phyloP scores from a whole-genome alignment of 305 asterid species.

The Fraxinus platypoda region DNA sequence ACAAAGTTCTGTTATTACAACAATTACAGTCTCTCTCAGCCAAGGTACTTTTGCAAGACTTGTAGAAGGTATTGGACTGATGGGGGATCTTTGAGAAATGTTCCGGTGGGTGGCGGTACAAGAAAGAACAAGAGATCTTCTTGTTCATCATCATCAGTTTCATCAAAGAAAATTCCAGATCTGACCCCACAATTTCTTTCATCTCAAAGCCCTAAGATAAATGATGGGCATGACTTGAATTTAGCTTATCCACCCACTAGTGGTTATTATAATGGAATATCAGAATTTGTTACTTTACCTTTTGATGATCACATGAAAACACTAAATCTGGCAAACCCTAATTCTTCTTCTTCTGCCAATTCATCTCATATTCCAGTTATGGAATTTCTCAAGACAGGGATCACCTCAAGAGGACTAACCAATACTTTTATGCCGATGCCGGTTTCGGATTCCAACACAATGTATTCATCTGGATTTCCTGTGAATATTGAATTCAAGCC shows the following conservation, averaged over 20 bases:
- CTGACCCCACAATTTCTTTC: slow-evolving; percentile 25
- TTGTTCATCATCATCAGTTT: background rate
- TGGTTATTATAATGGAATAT: slow-evolving; percentile 15
- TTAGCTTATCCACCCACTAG: slow-evolving; percentile 32
- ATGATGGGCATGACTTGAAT: slow-evolving; percentile 38
- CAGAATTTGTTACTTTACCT: slow-evolving; percentile 24
- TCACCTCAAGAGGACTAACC: slow-evolving; percentile 17
- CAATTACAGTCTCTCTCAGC: slow-evolving; percentile 53
- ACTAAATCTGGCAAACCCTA: slow-evolving; percentile 37
- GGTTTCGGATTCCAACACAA: slow-evolving; percentile 25
- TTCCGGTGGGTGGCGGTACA: slow-evolving; percentile 57
- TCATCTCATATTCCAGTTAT: slow-evolving; percentile 27
- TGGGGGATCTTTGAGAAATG: slow-evolving; percentile 49
- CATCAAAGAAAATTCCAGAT: slow-evolving; percentile 32
- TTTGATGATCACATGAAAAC: slow-evolving; percentile 7
- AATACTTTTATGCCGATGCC: slow-evolving; percentile 30
- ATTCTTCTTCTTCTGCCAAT: slow-evolving; percentile 5
- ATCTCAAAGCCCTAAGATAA: slow-evolving; percentile 39
- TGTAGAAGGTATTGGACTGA: slow-evolving; percentile 56
- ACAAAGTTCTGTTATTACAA: slow-evolving; percentile 60
- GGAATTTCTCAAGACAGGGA: slow-evolving; percentile 39
- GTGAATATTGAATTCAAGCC: slow-evolving; percentile 31
- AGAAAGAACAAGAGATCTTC: slow-evolving; percentile 42
- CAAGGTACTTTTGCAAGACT: slow-evolving; percentile 54
- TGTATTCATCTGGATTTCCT: slow-evolving; percentile 29